These are phyloP conservation scores for Guyanaporus albipodus DNA, from an alignment of 768 basidiomycete species.

Conservation along the genomic window DNA sequence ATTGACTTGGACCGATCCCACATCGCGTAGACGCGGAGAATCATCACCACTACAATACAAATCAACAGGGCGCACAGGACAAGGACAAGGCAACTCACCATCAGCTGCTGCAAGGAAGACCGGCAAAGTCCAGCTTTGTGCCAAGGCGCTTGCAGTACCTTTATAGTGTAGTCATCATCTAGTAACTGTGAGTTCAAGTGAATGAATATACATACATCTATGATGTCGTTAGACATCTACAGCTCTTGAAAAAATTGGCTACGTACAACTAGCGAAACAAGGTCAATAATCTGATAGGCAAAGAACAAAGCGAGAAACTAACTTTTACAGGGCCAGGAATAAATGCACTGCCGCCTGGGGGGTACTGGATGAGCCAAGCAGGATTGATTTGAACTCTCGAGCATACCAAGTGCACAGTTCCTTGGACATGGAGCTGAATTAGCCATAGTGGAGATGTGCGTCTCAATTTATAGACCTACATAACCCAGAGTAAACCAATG, in stretches of 20 bases:
- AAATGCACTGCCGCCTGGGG: background rate
- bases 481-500: background rate
- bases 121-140: background rate
- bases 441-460: no score
- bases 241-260: background rate
- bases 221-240: background rate
- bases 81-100: background rate
- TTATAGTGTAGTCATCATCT: background rate
- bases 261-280: background rate
- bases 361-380: background rate
- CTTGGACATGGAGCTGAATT: no score
- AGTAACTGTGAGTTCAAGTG: background rate
- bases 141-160: background rate
- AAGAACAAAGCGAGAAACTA: background rate
- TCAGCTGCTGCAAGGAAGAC: background rate
- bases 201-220: background rate
- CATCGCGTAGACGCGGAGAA: slow-evolving; percentile 3
- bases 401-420: background rate
- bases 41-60: background rate
- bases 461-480: background rate
- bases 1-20: background rate
- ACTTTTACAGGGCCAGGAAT: background rate
- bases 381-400: background rate
- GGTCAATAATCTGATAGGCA: background rate
- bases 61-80: background rate